phyloP scores from a whole-genome alignment of 2,329 filamentous ascomycete genomes.

The Fusarium pseudonygamai region DNA sequence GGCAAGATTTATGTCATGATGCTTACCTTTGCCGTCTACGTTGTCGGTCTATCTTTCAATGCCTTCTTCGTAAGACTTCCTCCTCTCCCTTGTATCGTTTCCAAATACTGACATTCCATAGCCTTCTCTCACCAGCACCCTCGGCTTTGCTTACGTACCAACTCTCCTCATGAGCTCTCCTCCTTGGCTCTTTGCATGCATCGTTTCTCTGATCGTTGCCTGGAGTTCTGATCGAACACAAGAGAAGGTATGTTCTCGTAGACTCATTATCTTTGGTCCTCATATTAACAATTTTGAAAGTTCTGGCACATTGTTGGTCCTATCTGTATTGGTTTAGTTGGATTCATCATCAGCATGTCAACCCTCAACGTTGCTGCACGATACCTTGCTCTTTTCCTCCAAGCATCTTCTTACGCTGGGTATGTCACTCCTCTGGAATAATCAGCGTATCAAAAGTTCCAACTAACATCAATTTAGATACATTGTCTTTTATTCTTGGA shows the following conservation, averaged over 20 bases:
- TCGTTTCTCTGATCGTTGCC: constrained; percentile 63
- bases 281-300: constrained; percentile 40
- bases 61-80: constrained; percentile 59
- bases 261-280: no score
- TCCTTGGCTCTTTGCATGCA: constrained; percentile 67
- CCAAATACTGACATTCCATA: not conserved
- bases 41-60: constrained; percentile 67
- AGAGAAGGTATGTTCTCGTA: constrained; percentile 55
- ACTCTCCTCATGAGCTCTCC: constrained; percentile 66
- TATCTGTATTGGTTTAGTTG: constrained; percentile 61
- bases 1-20: constrained; percentile 73
- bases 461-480: constrained; percentile 47
- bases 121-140: constrained; percentile 61
- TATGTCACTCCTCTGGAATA: no score
- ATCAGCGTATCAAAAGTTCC: no score
- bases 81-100: accelerated
- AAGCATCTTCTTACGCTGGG: constrained; percentile 64
- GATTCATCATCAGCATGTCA: constrained; percentile 69
- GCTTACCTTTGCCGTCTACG: constrained; percentile 68
- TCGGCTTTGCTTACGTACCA: constrained; percentile 63
- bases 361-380: constrained; percentile 65
- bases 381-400: constrained; percentile 69
- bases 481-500: constrained; percentile 69
- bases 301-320: constrained; percentile 68
- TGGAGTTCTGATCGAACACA: constrained; percentile 65